Percentiles rank a stretch among this genome's conserved stretches.
Conservation (phyloP, 345 rosid species). For the Salix koriyanagi region DNA sequence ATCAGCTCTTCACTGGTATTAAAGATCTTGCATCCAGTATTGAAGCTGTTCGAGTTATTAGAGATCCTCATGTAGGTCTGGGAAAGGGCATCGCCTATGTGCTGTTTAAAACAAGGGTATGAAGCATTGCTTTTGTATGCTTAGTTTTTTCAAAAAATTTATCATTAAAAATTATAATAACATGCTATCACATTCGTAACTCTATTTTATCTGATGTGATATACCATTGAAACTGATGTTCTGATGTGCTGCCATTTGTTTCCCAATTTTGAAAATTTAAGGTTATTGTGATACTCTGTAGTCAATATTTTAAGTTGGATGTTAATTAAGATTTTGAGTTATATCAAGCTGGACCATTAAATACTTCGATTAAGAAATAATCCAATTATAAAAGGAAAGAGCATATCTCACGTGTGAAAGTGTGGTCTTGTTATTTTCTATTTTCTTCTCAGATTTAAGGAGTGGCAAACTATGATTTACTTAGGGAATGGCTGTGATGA, state of each 20-base stretch:
- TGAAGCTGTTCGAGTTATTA: slow-evolving; percentile 88
- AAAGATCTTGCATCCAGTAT: slow-evolving; percentile 52
- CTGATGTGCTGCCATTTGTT: not conserved
- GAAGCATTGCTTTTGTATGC: slow-evolving; percentile 7
- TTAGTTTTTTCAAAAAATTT: not conserved
- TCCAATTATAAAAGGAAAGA: not conserved
- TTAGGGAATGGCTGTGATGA: no score
- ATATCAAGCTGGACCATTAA: not conserved
- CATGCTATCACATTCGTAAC: not conserved
- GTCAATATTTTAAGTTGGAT: not conserved
- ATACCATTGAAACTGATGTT: not conserved
- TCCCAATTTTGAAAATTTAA: not conserved
- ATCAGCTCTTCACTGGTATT: slow-evolving; percentile 66
- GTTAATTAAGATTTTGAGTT: not conserved
- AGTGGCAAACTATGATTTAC: not conserved
- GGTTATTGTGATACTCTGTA: not conserved
- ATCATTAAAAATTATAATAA: no score
- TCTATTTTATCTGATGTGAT: not conserved
- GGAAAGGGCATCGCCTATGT: slow-evolving; percentile 98
- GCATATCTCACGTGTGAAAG: not conserved
- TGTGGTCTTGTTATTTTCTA: not conserved
- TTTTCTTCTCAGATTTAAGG: not conserved
- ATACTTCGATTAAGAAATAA: not conserved
- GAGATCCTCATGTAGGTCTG: slow-evolving; percentile 74
- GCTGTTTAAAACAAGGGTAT: slow-evolving; percentile 79